These are phyloP conservation scores for Suillus ampliporus DNA, from an alignment of 768 basidiomycete genomes.

Conservation along the genomic window DNA sequence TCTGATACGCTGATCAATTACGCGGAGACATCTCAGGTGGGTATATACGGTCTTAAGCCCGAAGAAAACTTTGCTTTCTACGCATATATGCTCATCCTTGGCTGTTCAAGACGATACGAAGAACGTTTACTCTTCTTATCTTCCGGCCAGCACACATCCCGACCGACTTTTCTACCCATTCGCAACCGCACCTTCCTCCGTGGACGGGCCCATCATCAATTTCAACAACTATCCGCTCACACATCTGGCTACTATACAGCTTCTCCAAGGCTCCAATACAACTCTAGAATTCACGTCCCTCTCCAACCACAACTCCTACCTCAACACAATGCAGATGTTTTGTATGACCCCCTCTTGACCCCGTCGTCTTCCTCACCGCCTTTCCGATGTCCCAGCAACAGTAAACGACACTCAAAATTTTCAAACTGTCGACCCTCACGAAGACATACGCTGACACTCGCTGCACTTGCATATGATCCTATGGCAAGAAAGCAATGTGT, in stretches of 20 bases:
- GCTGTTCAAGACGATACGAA: not conserved
- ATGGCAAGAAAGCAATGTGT: constrained; percentile 19
- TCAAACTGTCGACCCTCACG: constrained; percentile 40
- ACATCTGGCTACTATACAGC: constrained; percentile 19
- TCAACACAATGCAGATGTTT: constrained; percentile 45
- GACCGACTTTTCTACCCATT: constrained; percentile 16
- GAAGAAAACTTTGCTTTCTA: not conserved
- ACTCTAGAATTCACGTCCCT: constrained; percentile 46
- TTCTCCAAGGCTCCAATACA: constrained; percentile 20
- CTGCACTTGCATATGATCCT: constrained; percentile 17
- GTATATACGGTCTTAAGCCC: constrained; percentile 17
- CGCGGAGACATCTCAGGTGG: constrained; percentile 20
- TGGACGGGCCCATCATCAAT: constrained; percentile 19
- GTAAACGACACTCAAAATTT: constrained; percentile 30
- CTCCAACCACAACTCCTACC: constrained; percentile 37
- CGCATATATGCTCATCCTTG: not conserved
- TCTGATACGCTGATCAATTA: not conserved
- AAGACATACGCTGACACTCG: constrained; percentile 39
- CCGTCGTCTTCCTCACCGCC: constrained; percentile 38
- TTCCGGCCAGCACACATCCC: constrained; percentile 15
- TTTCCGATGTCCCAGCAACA: constrained; percentile 43
- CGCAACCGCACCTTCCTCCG: constrained; percentile 7
- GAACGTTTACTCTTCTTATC: not conserved
- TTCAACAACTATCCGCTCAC: constrained; percentile 26
- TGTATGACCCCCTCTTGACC: constrained; percentile 51